Percentiles rank a stretch among this genome's conserved stretches.
Evolutionary conservation across 768 basidiomycete species (phyloP).

Genomic region (Suillus occidentalis): DNA sequence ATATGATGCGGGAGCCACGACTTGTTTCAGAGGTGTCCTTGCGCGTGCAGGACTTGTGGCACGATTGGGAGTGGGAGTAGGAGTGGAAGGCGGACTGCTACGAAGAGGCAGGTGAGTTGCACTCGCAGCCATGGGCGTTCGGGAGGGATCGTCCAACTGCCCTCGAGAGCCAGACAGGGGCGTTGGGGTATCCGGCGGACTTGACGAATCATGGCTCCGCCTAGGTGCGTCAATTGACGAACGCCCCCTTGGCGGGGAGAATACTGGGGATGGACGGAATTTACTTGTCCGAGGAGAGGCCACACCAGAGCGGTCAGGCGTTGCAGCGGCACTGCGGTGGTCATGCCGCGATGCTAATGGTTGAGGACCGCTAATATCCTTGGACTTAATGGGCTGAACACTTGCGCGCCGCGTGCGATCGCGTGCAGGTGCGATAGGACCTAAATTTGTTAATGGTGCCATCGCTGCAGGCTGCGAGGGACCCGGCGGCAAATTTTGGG

Average conservation of each 20-base stretch:
- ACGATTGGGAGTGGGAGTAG: slow-evolving; percentile 40
- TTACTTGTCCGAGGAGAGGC: slow-evolving; percentile 30
- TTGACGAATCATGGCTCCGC: slow-evolving; percentile 39
- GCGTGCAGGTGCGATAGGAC: slow-evolving; percentile 46
- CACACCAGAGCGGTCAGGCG: slow-evolving; percentile 30
- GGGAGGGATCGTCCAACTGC: slow-evolving; percentile 34
- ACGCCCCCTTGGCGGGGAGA: slow-evolving; percentile 26
- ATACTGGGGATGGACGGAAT: slow-evolving; percentile 35
- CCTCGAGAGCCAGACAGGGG: slow-evolving; percentile 40
- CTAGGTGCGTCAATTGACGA: slow-evolving; percentile 37
- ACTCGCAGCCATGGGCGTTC: slow-evolving; percentile 37
- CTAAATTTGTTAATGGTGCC: slow-evolving; percentile 46
- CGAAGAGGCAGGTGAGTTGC: slow-evolving; percentile 41
- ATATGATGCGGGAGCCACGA: slow-evolving; percentile 38
- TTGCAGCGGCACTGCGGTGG: slow-evolving; percentile 20
- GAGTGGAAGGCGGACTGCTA: slow-evolving; percentile 37
- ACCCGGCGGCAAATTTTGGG: slow-evolving; percentile 54
- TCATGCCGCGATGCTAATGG: slow-evolving; percentile 37
- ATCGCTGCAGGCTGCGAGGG: slow-evolving; percentile 49
- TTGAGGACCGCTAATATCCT: slow-evolving; percentile 43
- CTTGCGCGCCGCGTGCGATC: slow-evolving; percentile 45
- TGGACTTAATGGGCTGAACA: slow-evolving; percentile 28
- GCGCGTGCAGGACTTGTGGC: slow-evolving; percentile 43
- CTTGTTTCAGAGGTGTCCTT: slow-evolving; percentile 41
- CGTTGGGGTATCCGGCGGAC: slow-evolving; percentile 50